These are phyloP conservation scores for Trypethelium eluteriae DNA, from an alignment of 495 filamentous ascomycete species.

Conservation along the genomic window DNA sequence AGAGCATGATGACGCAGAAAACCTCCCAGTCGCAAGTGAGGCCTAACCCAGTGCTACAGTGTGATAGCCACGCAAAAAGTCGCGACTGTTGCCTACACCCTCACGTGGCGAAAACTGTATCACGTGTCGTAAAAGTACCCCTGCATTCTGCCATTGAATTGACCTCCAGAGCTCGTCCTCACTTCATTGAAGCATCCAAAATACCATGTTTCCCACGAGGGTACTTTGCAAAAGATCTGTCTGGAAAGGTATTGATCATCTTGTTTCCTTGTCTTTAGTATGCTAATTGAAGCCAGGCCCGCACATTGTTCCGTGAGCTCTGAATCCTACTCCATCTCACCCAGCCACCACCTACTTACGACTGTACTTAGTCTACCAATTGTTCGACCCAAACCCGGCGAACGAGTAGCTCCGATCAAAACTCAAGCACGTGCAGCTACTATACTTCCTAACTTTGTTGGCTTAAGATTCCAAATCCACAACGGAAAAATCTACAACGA, in stretches of 20 bases:
- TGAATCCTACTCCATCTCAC: not conserved
- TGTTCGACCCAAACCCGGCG: slow-evolving; percentile 51
- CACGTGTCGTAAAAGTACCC: not conserved
- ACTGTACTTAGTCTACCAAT: slow-evolving; percentile 50
- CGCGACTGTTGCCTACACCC: slow-evolving; percentile 3
- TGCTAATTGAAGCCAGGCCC: slow-evolving; percentile 44
- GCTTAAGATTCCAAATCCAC: slow-evolving; percentile 84
- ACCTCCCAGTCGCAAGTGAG: not conserved
- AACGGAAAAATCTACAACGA: slow-evolving; percentile 93
- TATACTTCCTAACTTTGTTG: slow-evolving; percentile 93
- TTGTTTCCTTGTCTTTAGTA: not conserved
- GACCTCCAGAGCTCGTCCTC: not conserved
- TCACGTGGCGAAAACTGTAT: not conserved
- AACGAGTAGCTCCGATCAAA: slow-evolving; percentile 62
- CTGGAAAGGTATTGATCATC: slow-evolving; percentile 57
- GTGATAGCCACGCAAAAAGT: not conserved
- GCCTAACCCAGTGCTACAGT: not conserved
- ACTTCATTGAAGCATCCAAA: slow-evolving; percentile 11
- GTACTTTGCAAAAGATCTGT: slow-evolving; percentile 58
- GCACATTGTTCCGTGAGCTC: slow-evolving; percentile 63
- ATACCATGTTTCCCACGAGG: slow-evolving; percentile 54
- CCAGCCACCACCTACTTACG: slow-evolving; percentile 14
- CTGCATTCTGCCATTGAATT: not conserved
- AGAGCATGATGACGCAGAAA: not conserved
- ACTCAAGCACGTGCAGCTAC: slow-evolving; percentile 87